A percentile compares a stretch with the other conserved stretches of the same genome.
These are phyloP conservation scores for Rhododendron ovatum DNA, from an alignment of 148 eudicot genomes.

Conservation along the genomic window DNA sequence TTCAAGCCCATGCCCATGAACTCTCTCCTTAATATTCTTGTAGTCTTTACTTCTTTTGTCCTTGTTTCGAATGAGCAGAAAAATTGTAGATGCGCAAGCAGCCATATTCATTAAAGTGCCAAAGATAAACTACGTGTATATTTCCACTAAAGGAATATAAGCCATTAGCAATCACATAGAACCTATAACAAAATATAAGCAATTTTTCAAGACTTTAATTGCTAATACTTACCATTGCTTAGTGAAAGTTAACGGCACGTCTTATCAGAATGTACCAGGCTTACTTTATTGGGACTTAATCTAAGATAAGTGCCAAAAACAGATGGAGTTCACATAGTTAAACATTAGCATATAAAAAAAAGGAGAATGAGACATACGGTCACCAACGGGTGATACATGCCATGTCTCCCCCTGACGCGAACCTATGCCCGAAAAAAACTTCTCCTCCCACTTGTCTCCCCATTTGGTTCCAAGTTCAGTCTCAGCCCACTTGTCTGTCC, in stretches of 20 bases:
- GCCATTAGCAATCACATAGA: not conserved
- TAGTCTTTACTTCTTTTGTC: not conserved
- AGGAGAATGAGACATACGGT: constrained; percentile 47
- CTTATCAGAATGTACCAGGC: not conserved
- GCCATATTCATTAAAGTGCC: not conserved
- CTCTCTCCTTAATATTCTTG: not conserved
- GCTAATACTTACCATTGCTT: not conserved
- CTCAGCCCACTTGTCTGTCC: constrained; percentile 99
- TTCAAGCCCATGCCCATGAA: not conserved
- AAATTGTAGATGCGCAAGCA: not conserved
- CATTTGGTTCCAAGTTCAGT: constrained; percentile 95
- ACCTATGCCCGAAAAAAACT: constrained; percentile 88
- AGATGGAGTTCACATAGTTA: not conserved
- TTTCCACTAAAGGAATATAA: not conserved
- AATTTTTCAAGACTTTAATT: not conserved
- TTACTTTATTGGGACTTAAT: not conserved
- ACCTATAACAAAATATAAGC: not conserved
- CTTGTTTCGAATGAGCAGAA: not conserved
- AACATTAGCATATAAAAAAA: not conserved
- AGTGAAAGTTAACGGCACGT: not conserved
- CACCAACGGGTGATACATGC: constrained; percentile 80
- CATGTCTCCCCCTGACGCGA: constrained; percentile 99
- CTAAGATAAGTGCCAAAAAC: not conserved
- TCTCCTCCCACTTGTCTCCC: constrained; percentile 99
- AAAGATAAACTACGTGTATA: not conserved